Percentiles rank a stretch among this genome's conserved stretches.
phyloP scores from a whole-genome alignment of 139 green algal species.

The Nannochloris sp. region DNA sequence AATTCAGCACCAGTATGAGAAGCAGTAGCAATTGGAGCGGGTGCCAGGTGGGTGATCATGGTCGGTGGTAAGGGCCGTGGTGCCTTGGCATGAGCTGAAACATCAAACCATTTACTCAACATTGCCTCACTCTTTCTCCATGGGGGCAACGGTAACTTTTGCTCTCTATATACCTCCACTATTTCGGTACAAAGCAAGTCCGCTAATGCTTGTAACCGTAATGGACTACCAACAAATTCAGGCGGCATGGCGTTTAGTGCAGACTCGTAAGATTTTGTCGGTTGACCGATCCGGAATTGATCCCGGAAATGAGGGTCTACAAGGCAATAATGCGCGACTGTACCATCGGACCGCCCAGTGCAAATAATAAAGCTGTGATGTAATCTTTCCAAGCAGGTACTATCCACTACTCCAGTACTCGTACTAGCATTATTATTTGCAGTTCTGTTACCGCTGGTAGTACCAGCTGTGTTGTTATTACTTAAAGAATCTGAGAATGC shows the following conservation, averaged over 20 bases:
- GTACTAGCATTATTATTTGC: background rate
- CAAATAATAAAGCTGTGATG: slow-evolving; percentile 24
- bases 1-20: too few species aligned
- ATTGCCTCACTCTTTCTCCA: slow-evolving; percentile 44
- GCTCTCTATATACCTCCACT: slow-evolving; percentile 23
- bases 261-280: slow-evolving; percentile 33
- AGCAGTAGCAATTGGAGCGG: too few species aligned
- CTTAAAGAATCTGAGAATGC: background rate
- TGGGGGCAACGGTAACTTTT: slow-evolving; percentile 42
- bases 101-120: slow-evolving; percentile 51
- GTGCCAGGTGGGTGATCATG: too few species aligned
- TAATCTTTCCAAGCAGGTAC: slow-evolving; percentile 28
- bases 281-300: slow-evolving; percentile 48
- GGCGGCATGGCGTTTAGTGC: slow-evolving; percentile 30
- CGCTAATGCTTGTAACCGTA: slow-evolving; percentile 40
- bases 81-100: background rate
- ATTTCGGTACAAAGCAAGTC: slow-evolving; percentile 48
- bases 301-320: slow-evolving; percentile 43
- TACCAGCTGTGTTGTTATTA: slow-evolving; percentile 6
- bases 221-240: slow-evolving; percentile 51
- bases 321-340: slow-evolving; percentile 12
- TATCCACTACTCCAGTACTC: background rate
- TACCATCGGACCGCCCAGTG: slow-evolving; percentile 12
- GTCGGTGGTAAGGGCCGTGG: too few species aligned
- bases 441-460: background rate